These are phyloP conservation scores for Globisporangium barbulae DNA, from an alignment of 352 stramenopile genomes.

Conservation along the genomic window DNA sequence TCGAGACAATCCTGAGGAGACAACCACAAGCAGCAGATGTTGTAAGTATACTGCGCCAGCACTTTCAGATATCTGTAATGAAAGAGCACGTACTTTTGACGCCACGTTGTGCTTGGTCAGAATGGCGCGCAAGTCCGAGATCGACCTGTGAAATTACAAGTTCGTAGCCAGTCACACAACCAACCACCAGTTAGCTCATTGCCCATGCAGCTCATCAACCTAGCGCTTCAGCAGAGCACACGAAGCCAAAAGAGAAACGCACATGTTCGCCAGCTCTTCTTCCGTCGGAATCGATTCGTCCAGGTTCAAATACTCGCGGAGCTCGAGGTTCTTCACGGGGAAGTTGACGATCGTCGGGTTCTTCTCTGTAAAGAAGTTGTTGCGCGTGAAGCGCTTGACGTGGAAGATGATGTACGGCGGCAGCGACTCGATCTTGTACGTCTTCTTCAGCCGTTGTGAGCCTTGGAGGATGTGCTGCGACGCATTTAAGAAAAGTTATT, in stretches of 20 bases:
- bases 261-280: constrained; percentile 51
- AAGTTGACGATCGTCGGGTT: constrained; percentile 99
- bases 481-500: not conserved
- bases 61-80: not conserved
- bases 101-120: constrained; percentile 53
- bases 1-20: constrained; percentile 65
- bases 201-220: not conserved
- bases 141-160: constrained; percentile 30
- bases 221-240: not conserved
- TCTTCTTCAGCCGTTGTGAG: constrained; percentile 83
- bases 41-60: not conserved
- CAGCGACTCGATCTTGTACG: constrained; percentile 92
- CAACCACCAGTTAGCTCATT: not conserved
- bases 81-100: constrained; percentile 25
- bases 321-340: constrained; percentile 98
- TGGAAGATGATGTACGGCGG: constrained; percentile 97
- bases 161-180: not conserved
- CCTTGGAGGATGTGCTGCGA: constrained; percentile 76
- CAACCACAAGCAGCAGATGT: not conserved
- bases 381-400: constrained; percentile 96
- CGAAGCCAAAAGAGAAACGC: not conserved
- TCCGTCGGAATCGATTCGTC: constrained; percentile 43
- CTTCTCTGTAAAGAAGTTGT: constrained; percentile 99
- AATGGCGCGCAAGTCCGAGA: constrained; percentile 57
- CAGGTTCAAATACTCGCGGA: constrained; percentile 87